Conservation (phyloP, 75 land plant species). For the Isoetes taiwanensis region DNA sequence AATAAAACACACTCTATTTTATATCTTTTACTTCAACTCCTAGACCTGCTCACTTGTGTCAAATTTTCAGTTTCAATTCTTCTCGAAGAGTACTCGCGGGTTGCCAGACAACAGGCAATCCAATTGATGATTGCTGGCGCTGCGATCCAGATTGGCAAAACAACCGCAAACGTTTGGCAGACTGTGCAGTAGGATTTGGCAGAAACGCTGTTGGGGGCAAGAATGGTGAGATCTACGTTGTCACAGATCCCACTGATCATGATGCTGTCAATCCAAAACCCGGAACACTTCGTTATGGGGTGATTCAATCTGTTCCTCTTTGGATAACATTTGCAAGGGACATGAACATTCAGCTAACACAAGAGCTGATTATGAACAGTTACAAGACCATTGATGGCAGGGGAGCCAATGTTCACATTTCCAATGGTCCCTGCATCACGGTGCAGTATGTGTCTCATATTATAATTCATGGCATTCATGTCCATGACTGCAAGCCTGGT, state of each 20-base stretch:
- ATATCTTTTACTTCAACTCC: too few species aligned
- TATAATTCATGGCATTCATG: constrained; percentile 48
- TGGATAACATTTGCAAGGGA: constrained; percentile 48
- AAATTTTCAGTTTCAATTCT: too few species aligned
- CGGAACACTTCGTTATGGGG: constrained; percentile 53
- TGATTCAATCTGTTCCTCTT: constrained; percentile 35
- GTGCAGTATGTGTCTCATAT: constrained; percentile 45
- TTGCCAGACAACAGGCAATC: constrained; percentile 31
- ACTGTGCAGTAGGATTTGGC: constrained; percentile 53
- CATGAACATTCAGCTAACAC: constrained; percentile 39
- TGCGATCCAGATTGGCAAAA: constrained; percentile 46
- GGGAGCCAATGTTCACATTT: constrained; percentile 42
- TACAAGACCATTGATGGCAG: constrained; percentile 59
- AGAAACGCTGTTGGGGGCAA: constrained; percentile 37
- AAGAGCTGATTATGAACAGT: constrained; percentile 43
- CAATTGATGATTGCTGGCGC: constrained; percentile 66
- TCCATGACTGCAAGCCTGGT: constrained; percentile 35
- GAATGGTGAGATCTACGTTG: constrained; percentile 38
- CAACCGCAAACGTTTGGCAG: constrained; percentile 46
- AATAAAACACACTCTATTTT: too few species aligned
- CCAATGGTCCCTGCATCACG: constrained; percentile 45
- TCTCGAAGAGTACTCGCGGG: too few species aligned
- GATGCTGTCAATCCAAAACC: constrained; percentile 34
- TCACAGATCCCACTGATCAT: constrained; percentile 40
- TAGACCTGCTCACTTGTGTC: too few species aligned